Conservation (phyloP, 495 filamentous ascomycete genomes). For the Penicillium lividum region DNA sequence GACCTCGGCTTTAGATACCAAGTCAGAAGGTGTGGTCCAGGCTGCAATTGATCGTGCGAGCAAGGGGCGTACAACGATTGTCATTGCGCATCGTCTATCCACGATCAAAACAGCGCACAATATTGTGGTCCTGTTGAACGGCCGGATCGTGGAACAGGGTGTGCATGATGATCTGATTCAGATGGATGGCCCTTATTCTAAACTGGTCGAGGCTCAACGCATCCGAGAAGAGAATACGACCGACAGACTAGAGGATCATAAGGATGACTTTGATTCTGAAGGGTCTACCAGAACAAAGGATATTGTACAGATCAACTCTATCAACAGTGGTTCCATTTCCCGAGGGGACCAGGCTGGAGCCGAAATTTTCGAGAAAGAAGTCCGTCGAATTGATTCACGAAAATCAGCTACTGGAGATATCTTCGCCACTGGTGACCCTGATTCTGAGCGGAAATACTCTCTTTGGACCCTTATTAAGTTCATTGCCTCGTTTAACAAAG, state of each 20-base stretch:
- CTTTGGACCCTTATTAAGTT: neutral
- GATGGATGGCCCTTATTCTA: constrained; percentile 42
- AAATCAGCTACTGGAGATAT: neutral
- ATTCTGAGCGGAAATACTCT: neutral
- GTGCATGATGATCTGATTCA: constrained; percentile 45
- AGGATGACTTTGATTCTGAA: constrained; percentile 17
- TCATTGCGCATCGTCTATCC: constrained; percentile 57
- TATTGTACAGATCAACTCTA: neutral
- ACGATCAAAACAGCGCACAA: neutral
- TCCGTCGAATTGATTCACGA: neutral
- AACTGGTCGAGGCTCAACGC: constrained; percentile 39
- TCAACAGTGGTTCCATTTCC: neutral
- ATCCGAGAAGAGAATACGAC: constrained; percentile 15
- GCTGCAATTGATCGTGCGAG: constrained; percentile 44
- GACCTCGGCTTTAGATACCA: constrained; percentile 53
- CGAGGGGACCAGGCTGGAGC: neutral
- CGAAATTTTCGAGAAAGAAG: neutral
- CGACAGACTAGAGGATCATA: constrained; percentile 29
- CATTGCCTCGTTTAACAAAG: constrained; percentile 6
- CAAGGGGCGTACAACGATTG: constrained; percentile 40
- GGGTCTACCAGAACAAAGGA: constrained; percentile 16
- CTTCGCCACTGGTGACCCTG: neutral
- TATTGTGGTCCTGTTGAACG: constrained; percentile 54
- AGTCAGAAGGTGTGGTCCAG: constrained; percentile 49
- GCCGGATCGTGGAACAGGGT: constrained; percentile 55